These are phyloP conservation scores for Magnusiomyces sp. DNA, from an alignment of 1,139 yeast species.

Conservation along the genomic window DNA sequence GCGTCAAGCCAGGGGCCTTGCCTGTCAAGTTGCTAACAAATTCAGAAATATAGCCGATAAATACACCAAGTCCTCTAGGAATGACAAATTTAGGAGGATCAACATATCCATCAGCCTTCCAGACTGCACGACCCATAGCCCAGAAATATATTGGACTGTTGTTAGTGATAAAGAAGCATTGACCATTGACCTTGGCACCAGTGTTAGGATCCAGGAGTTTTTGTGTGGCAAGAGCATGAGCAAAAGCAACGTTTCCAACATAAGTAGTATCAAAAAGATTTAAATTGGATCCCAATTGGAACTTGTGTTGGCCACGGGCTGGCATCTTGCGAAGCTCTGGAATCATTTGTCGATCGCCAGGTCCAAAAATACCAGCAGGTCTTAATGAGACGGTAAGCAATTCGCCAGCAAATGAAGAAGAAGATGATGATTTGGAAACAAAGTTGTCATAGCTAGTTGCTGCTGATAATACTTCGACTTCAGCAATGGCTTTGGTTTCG, in stretches of 20 bases:
- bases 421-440: background rate
- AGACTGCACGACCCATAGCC: conserved; percentile 93
- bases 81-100: conserved; percentile 64
- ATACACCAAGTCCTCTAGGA: conserved; percentile 62
- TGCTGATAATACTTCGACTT: conserved; percentile 69
- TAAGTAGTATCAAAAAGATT: conserved; percentile 95
- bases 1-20: conserved; percentile 91
- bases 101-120: conserved; percentile 91
- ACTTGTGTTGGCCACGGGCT: conserved; percentile 74
- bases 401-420: conserved; percentile 36
- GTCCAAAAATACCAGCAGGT: conserved; percentile 98
- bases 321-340: conserved; percentile 89
- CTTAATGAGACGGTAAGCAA: conserved; percentile 77
- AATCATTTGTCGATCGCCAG: conserved; percentile 94
- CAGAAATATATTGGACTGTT: conserved; percentile 95
- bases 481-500: conserved; percentile 91
- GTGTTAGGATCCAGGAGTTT: conserved; percentile 45
- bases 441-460: conserved; percentile 19
- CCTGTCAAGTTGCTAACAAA: conserved; percentile 58
- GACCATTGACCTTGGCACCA: conserved; percentile 55
- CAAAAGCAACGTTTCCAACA: conserved; percentile 98
- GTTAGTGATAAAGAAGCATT: conserved; percentile 83
- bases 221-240: conserved; percentile 87
- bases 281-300: conserved; percentile 89
- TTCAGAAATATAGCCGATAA: conserved; percentile 72